Percentiles rank a stretch among this genome's conserved stretches.
Evolutionary conservation across 2,329 filamentous ascomycete genomes (phyloP).

Genomic region (Fusarium robinianum): DNA sequence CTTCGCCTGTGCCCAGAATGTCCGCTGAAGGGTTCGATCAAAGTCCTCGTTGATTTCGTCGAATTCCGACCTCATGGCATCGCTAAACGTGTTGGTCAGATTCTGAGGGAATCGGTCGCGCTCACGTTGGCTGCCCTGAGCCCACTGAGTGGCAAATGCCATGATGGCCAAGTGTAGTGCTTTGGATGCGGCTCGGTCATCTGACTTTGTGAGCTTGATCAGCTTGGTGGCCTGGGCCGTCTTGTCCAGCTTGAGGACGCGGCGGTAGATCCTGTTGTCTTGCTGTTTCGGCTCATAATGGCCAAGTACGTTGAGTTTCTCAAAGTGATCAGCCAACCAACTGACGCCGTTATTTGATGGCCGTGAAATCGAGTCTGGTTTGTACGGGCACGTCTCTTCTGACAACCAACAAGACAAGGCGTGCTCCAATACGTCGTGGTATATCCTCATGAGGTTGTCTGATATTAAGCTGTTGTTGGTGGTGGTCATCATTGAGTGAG

Average conservation of each 20-base stretch:
- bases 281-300: conserved; percentile 34
- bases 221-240: conserved; percentile 47
- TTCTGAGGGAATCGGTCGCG: conserved; percentile 33
- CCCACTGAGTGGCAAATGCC: conserved; percentile 58
- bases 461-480: conserved; percentile 37
- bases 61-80: conserved; percentile 32
- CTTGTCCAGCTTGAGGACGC: conserved; percentile 53
- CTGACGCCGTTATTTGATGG: conserved; percentile 36
- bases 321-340: conserved; percentile 35
- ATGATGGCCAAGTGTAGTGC: conserved; percentile 55
- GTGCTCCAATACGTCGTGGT: conserved; percentile 59
- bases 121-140: conserved; percentile 36
- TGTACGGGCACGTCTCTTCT: conserved; percentile 57
- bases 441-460: conserved; percentile 45
- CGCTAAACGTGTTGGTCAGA: conserved; percentile 30
- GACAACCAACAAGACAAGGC: conserved; percentile 59
- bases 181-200: conserved; percentile 50
- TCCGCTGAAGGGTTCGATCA: conserved; percentile 44
- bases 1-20: conserved; percentile 47
- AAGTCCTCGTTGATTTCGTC: conserved; percentile 42
- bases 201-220: conserved; percentile 45
- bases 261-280: conserved; percentile 54
- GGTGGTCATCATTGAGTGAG: conserved; percentile 33
- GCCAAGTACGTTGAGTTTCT: conserved; percentile 32
- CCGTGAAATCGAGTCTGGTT: conserved; percentile 26